phyloP scores from a whole-genome alignment of 2,329 filamentous ascomycete species.

The Fusarium verrucosum region DNA sequence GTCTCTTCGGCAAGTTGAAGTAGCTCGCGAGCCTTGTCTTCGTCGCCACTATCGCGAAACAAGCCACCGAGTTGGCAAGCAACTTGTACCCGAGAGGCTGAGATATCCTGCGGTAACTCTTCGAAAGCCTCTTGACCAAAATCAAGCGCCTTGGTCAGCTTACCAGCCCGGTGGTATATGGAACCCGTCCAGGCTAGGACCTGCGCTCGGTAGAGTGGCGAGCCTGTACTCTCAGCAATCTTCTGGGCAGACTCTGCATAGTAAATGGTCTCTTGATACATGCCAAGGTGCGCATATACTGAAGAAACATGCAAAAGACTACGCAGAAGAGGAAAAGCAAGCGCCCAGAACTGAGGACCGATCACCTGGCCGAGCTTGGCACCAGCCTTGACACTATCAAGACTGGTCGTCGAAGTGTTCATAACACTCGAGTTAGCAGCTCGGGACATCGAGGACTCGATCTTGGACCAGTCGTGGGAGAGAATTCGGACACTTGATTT shows the following conservation, averaged over 20 bases:
- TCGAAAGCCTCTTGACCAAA: constrained; percentile 64
- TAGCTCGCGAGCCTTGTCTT: constrained; percentile 55
- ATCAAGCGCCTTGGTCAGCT: constrained; percentile 65
- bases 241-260: constrained; percentile 86
- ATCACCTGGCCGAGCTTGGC: constrained; percentile 37
- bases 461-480: constrained; percentile 64
- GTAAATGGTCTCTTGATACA: constrained; percentile 88
- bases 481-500: constrained; percentile 66
- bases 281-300: constrained; percentile 83
- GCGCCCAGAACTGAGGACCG: constrained; percentile 77
- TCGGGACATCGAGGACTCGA: constrained; percentile 52
- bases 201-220: constrained; percentile 66
- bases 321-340: constrained; percentile 77
- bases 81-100: constrained; percentile 52
- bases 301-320: constrained; percentile 78
- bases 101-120: constrained; percentile 57
- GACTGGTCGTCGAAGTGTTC: constrained; percentile 46
- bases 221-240: constrained; percentile 74
- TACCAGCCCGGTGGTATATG: constrained; percentile 66
- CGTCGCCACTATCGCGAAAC: constrained; percentile 60
- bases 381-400: constrained; percentile 42
- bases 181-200: constrained; percentile 64
- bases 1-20: constrained; percentile 61
- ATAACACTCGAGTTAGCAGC: constrained; percentile 38
- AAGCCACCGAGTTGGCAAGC: constrained; percentile 66